Evolutionary conservation across 2,329 filamentous ascomycete genomes (phyloP), one percentile per base, ranked within the genome.

Genomic region (Arthrobotrys entomopaga): DNA sequence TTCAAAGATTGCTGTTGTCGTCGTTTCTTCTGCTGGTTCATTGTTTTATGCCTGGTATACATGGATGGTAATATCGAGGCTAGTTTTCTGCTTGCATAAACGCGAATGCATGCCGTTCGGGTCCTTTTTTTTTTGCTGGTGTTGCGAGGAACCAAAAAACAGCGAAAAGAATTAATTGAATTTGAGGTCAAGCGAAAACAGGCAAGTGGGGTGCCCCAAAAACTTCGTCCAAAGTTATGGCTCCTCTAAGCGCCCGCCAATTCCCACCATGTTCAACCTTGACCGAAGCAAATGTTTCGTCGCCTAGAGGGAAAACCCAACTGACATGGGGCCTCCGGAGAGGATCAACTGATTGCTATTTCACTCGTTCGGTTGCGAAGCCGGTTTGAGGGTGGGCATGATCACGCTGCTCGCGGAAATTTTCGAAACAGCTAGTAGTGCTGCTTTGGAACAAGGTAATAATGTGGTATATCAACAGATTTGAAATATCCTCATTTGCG

Each of bases 341-440:
- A 34, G 46, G 69, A 66, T 65, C 69, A 63, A 73, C 69, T 73
- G 69, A 73, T 73, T 73, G 69, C 69, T 43, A n/a, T 65, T 66
- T 61, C 40, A 42, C 19, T 52, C 38, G 16, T n/a, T 49, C 57
- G 43, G 57, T 57, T 53, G 48, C 60, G 15, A 38, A 38, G 40
- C 29, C 50, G 26, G 42, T 57, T 57, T 43, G 34, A 22, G 50
- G 50, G 20, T 8, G 53, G 11, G 5, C 34, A 40, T 40, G 34
- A 15, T 50, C 16, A 50, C 46, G 65, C 34, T 43, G 38, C 24
- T 65, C 69, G 42, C 69, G 69, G 63, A 67, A 64, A 59, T 63
- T 58, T 65, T 34, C 67, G 70, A 74, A 74, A 74, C 70, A n/a
- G 63, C 34, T n/a, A n/a, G n/a, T n/a, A n/a, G n/a, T n/a, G n/a